Base-by-base conservation (phyloP, 2,329 filamentous ascomycete genomes). In the Fusarium xyrophilum region DNA sequence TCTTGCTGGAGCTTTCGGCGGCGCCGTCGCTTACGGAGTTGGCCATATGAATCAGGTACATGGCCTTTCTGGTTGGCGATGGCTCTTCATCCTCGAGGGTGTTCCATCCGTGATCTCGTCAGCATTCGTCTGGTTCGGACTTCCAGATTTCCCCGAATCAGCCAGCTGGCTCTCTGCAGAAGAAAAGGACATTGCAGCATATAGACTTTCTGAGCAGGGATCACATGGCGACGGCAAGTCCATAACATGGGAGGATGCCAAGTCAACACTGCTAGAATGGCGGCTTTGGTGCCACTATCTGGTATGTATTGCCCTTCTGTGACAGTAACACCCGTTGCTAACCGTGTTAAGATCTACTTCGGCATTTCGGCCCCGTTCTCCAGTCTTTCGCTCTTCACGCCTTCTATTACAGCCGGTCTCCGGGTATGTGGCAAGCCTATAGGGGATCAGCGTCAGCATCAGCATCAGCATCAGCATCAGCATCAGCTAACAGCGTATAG, bases 1-100 rank as follows among this genome's bases (percentile, higher is more conserved):
- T 0, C 80, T 92, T 1, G 89, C 89, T 0, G 90, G 90, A 7
- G 90, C 90, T 3, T 91, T 87, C 67, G 89, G 90, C 3, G 91
- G 91, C 3, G 82, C 91, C 0, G 85, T 93, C 7, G 90, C 90
- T 0, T 92, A 89, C 57, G 89, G 83, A 0, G 89, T 92, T 54
- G 88, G 88, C 0, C 87, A 89, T 70, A 89, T 93, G 86, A 87
- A 91, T 63, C 83, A 86, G 5, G 78, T 85, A 1, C 77, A 80
- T 1, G 89, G 89, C 1, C 81, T 88, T 23, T 81, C 83, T 5
- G 90, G 87, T 1, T 93, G 90, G 91, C 81, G 90, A 43, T 91
- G 81, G 85, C 80, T 86, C 9, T 86, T 86, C 63, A 82, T 88
- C 47, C 79, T 88, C 19, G 86, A 89, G 77, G 90, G 89, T 1